Evolutionary conservation across 2,329 filamentous ascomycete species (phyloP), one percentile per base, ranked within the genome.

Genomic region (Verticillium nonalfalfae): DNA sequence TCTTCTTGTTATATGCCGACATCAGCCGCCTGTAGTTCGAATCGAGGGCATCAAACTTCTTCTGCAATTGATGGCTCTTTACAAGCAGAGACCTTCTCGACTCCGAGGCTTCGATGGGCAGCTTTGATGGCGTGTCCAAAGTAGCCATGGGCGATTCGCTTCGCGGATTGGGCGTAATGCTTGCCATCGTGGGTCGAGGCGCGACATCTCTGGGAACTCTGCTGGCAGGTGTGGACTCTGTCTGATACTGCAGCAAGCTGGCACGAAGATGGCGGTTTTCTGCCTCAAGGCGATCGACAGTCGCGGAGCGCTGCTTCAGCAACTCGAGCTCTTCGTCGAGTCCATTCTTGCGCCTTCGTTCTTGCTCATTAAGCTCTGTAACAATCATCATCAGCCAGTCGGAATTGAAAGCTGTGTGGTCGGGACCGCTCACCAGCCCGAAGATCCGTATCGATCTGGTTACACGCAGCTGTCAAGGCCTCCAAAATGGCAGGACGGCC

Each of bases 191-290:
- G n/a, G n/a, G 9, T 26, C 45, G 45, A 26, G 45, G 65, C 54
- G 39, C 56, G 58, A 31, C 61, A 4, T 45, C 59, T 35, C 31
- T 59, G 60, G 61, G 18, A 7, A 56, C 26, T 4, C 26, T 31
- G 26, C 26, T 26, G n/a, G 54, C 56, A 36, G 60, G 36, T 36
- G 57, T 38, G 36, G 57, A 35, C 62, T 63, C 58, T 56, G 61
- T 59, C 59, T 68, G 62, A 21, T 78, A 68, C 10, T 69, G 64
- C 4, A 66, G 63, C 10, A 82, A 62, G 59, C 80, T 73, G 36
- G 65, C 67, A 58, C 71, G 73, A 6, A 85, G 72, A 4, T 70
- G 63, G n/a, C 65, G 66, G 58, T 81, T 81, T 62, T 82, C 78
- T 15, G 73, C 66, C 60, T 79, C 74, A 33, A 83, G 66, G 1